phyloP scores from a whole-genome alignment of 2,329 filamentous ascomycete species.

The Aspergillus pseudoviridinutans region DNA sequence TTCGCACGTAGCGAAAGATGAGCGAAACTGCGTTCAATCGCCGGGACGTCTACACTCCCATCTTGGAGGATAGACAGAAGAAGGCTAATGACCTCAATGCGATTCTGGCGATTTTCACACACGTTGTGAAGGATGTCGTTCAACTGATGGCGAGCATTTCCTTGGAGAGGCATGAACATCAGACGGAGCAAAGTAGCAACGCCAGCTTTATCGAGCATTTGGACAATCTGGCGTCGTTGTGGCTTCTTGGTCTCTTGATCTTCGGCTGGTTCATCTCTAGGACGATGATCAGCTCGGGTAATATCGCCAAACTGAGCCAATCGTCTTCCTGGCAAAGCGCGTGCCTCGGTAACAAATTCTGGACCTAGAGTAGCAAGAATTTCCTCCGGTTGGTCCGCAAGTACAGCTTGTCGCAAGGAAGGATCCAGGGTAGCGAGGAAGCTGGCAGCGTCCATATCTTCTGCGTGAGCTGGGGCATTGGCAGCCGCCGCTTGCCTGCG shows the following conservation, averaged over 20 bases:
- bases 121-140: slow-evolving; percentile 87
- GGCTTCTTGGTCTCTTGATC: slow-evolving; percentile 57
- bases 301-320: slow-evolving; percentile 52
- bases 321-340: slow-evolving; percentile 60
- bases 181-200: slow-evolving; percentile 94
- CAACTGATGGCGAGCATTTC: slow-evolving; percentile 76
- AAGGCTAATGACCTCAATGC: slow-evolving; percentile 88
- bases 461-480: slow-evolving; percentile 51
- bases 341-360: slow-evolving; percentile 81
- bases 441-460: slow-evolving; percentile 88
- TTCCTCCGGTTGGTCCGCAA: slow-evolving; percentile 88
- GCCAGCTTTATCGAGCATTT: slow-evolving; percentile 95
- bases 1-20: slow-evolving; percentile 89
- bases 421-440: slow-evolving; percentile 89
- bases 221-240: slow-evolving; percentile 76
- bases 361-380: slow-evolving; percentile 78
- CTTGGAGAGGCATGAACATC: slow-evolving; percentile 94
- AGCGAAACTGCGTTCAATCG: slow-evolving; percentile 92
- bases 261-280: slow-evolving; percentile 34
- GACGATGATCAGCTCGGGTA: slow-evolving; percentile 33
- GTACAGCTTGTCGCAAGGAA: slow-evolving; percentile 74
- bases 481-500: slow-evolving; percentile 60
- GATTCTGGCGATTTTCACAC: slow-evolving; percentile 94
- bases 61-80: slow-evolving; percentile 92
- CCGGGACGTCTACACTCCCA: slow-evolving; percentile 85